Evolutionary conservation across 805 yeast species (phyloP).

Genomic region (Wickerhamomyces bisporus): DNA sequence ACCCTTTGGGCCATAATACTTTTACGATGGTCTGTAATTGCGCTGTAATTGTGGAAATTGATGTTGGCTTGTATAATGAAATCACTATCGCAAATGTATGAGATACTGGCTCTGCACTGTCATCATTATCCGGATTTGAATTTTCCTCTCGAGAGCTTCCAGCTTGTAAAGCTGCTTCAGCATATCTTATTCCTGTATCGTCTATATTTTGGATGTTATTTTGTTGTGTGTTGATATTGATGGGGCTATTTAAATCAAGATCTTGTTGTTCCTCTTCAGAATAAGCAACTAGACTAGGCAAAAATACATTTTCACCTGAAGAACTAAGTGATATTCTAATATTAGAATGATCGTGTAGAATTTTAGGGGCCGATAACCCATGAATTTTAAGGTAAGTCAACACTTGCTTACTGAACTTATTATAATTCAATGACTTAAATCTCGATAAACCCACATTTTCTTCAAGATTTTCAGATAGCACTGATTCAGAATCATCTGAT

Average conservation of each 20-base stretch:
- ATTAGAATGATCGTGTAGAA: constrained; percentile 7
- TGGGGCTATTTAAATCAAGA: constrained; percentile 17
- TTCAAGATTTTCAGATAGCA: constrained; percentile 4
- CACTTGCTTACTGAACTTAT: constrained; percentile 16
- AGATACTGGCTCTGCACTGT: constrained; percentile 33
- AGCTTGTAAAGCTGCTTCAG: constrained; percentile 24
- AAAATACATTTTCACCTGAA: constrained; percentile 29
- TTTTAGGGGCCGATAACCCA: constrained; percentile 18
- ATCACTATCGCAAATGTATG: constrained; percentile 50
- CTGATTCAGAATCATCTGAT: constrained; percentile 16
- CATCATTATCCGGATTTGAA: constrained; percentile 31
- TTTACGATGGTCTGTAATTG: constrained; percentile 39
- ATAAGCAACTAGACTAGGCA: constrained; percentile 26
- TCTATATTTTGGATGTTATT: background rate
- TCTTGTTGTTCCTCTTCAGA: constrained; percentile 26
- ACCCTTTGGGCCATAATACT: constrained; percentile 50
- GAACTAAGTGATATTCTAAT: constrained; percentile 26
- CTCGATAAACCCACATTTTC: constrained; percentile 12
- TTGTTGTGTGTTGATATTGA: constrained; percentile 1
- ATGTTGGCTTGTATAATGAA: constrained; percentile 36
- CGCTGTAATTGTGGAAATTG: constrained; percentile 33
- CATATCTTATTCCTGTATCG: background rate
- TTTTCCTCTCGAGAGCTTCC: constrained; percentile 31
- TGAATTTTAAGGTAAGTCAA: constrained; percentile 15
- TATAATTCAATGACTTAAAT: constrained; percentile 17